Percentiles rank a stretch among this genome's conserved stretches.
These are phyloP conservation scores for Solanum infundibuliforme DNA, from an alignment of 257 asterid genomes.

Conservation along the genomic window DNA sequence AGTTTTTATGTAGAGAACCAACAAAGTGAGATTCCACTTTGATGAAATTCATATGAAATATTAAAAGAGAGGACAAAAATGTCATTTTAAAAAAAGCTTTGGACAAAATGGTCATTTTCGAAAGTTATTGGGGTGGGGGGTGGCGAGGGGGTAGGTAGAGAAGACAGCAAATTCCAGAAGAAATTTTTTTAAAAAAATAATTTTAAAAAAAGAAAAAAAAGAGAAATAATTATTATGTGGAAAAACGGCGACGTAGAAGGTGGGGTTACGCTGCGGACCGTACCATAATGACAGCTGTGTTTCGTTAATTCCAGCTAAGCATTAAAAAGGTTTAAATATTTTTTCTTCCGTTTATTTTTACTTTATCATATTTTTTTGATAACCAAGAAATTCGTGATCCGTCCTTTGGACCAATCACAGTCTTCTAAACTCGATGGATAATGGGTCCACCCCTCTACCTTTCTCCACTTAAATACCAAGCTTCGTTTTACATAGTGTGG, in stretches of 20 bases:
- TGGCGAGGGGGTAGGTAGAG: not conserved
- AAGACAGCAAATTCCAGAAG: not conserved
- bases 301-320: constrained; percentile 66
- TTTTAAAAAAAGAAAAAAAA: not conserved
- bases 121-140: not conserved
- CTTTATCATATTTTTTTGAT: not conserved
- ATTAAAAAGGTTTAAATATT: constrained; percentile 7
- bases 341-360: not conserved
- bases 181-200: not conserved
- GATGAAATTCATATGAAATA: not conserved
- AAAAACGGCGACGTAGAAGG: constrained; percentile 40
- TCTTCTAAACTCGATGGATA: too few species aligned
- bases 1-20: not conserved
- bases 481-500: too few species aligned
- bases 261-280: constrained; percentile 21
- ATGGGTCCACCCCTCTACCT: too few species aligned
- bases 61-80: not conserved
- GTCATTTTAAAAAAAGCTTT: not conserved
- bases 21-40: not conserved
- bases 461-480: too few species aligned
- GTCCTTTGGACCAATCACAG: too few species aligned
- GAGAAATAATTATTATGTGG: not conserved
- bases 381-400: too few species aligned
- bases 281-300: constrained; percentile 51
- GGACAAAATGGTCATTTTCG: constrained; percentile 11